Conservation (phyloP, 2,329 filamentous ascomycete species). For the Cordyceps farinosa region DNA sequence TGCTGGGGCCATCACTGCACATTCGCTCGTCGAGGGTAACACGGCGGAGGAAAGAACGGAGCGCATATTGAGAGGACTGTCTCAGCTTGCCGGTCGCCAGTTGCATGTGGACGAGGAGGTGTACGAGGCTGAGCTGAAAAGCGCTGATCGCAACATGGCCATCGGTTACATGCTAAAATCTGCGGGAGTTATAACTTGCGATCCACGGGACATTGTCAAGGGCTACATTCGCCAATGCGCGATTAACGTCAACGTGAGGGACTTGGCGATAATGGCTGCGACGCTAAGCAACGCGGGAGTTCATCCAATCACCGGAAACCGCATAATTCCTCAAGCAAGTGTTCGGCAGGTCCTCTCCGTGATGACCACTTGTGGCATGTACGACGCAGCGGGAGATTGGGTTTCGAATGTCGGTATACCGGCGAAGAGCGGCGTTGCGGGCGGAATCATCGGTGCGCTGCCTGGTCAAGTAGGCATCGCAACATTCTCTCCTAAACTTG, state of each 20-base stretch:
- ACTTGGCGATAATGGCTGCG: conserved; percentile 39
- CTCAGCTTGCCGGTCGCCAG: conserved; percentile 33
- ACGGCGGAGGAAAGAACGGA: conserved; percentile 34
- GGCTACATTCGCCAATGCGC: conserved; percentile 40
- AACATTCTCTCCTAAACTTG: conserved; percentile 31
- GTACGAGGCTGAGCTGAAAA: conserved; percentile 35
- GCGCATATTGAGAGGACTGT: conserved; percentile 34
- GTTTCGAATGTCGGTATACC: conserved; percentile 37
- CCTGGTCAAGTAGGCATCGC: conserved; percentile 33
- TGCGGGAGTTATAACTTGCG: conserved; percentile 35
- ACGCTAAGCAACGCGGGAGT: conserved; percentile 36
- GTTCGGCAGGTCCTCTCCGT: conserved; percentile 39
- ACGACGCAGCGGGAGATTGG: conserved; percentile 39
- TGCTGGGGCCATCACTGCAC: conserved; percentile 33
- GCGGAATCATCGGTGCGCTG: conserved; percentile 32
- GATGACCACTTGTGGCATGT: conserved; percentile 42
- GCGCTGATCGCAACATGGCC: conserved; percentile 34
- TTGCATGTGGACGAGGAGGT: conserved; percentile 37
- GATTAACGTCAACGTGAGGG: conserved; percentile 40
- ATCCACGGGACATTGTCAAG: conserved; percentile 33
- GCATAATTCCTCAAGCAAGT: conserved; percentile 34
- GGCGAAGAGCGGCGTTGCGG: conserved; percentile 35
- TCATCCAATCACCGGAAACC: conserved; percentile 32
- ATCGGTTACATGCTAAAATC: conserved; percentile 41
- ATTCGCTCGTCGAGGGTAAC: conserved; percentile 31